A percentile compares a stretch with the other conserved stretches of the same genome.
Evolutionary conservation across 306 rosid species (phyloP).

Genomic region (Quercus alba): DNA sequence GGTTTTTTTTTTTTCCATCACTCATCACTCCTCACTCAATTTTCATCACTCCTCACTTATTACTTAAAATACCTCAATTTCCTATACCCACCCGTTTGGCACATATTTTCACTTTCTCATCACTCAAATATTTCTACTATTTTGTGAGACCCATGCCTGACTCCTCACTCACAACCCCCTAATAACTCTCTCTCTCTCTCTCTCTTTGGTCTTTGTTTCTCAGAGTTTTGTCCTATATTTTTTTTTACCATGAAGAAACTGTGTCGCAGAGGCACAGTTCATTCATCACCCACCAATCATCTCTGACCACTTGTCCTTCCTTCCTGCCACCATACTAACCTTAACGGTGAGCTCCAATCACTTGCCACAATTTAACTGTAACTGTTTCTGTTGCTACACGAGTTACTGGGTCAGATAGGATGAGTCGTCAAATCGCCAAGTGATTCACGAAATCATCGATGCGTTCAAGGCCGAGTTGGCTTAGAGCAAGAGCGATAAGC

Average conservation of each 20-base stretch:
- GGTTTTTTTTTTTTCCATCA: too few relatives aligned
- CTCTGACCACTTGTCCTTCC: slow-evolving; percentile 74
- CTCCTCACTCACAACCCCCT: neutral
- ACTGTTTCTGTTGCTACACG: slow-evolving; percentile 77
- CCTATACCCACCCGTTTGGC: too few relatives aligned
- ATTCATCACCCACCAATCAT: slow-evolving; percentile 86
- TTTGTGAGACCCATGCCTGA: too few relatives aligned
- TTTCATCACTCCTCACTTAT: too few relatives aligned
- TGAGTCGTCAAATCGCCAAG: slow-evolving; percentile 72
- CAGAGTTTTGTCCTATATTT: neutral
- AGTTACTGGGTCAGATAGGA: slow-evolving; percentile 95
- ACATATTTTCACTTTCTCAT: too few relatives aligned
- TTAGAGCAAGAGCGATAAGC: slow-evolving; percentile 22
- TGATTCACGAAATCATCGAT: slow-evolving; percentile 77
- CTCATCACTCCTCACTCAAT: too few relatives aligned
- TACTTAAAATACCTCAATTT: too few relatives aligned
- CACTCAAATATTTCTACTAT: too few relatives aligned
- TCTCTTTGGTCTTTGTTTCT: neutral
- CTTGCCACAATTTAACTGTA: slow-evolving; percentile 54
- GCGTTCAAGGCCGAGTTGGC: slow-evolving; percentile 66
- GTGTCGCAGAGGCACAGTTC: slow-evolving; percentile 72
- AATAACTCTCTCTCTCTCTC: neutral
- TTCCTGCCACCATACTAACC: slow-evolving; percentile 70
- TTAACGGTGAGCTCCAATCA: slow-evolving; percentile 57
- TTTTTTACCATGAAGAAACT: slow-evolving; percentile 73